These are phyloP conservation scores for Nicotiana paniculata DNA, from an alignment of 257 asterid genomes.

Conservation along the genomic window DNA sequence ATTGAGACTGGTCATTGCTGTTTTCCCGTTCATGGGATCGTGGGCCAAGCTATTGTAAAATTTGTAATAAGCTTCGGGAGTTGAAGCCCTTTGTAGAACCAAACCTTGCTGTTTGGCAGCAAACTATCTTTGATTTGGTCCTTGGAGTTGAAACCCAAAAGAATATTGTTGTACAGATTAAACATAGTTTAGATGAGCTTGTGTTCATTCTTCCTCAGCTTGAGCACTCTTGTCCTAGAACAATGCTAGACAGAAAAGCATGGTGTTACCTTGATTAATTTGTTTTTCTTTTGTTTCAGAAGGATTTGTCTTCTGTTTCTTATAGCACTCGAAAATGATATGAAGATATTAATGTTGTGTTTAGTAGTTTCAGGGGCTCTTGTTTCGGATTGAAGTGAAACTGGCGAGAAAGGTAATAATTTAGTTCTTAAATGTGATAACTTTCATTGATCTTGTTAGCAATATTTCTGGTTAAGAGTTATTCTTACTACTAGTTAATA, in stretches of 20 bases:
- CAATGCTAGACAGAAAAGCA: neutral
- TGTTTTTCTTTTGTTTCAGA: neutral
- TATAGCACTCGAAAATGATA: neutral
- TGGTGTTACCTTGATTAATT: neutral
- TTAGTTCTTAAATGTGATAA: neutral
- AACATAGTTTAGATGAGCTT: neutral
- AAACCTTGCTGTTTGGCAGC: neutral
- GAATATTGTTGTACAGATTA: neutral
- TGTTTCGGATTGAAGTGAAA: neutral
- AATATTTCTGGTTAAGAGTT: neutral
- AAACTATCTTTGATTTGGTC: neutral
- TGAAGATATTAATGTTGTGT: neutral
- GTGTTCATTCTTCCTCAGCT: neutral
- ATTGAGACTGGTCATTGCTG: slow-evolving; percentile 44
- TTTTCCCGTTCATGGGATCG: slow-evolving; percentile 57
- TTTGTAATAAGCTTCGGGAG: neutral
- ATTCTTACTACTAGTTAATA: neutral
- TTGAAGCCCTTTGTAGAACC: neutral
- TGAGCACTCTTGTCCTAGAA: neutral
- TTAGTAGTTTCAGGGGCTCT: neutral
- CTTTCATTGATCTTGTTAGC: neutral
- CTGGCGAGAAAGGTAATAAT: neutral
- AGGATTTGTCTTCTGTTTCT: neutral
- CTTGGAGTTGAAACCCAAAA: neutral
- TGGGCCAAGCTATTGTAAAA: slow-evolving; percentile 49